Evolutionary conservation across 306 rosid genomes (phyloP).

Genomic region (Dicorynia guianensis): DNA sequence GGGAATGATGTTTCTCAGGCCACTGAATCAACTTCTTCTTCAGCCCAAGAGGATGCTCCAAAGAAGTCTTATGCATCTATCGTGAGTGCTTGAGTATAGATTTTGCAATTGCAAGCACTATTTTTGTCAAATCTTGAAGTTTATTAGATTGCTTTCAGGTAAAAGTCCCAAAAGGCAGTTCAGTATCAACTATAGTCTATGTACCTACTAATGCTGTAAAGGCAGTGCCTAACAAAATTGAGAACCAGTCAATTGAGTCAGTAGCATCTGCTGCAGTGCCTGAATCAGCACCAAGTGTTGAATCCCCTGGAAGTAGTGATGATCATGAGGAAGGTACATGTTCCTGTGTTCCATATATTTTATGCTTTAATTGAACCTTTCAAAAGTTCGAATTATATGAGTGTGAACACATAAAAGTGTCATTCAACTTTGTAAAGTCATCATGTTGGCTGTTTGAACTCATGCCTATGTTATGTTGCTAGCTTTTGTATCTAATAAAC

Average conservation of each 20-base stretch:
- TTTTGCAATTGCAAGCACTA: constrained; percentile 31
- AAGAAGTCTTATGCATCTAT: constrained; percentile 85
- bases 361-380: constrained; percentile 18
- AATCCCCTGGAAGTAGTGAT: constrained; percentile 51
- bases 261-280: constrained; percentile 51
- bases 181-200: constrained; percentile 56
- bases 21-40: constrained; percentile 47
- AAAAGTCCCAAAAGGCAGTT: constrained; percentile 65
- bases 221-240: constrained; percentile 50
- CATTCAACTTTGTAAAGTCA: constrained; percentile 13
- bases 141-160: constrained; percentile 58
- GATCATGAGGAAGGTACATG: constrained; percentile 65
- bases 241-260: constrained; percentile 45
- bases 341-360: constrained; percentile 22
- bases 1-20: constrained; percentile 57
- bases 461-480: no score
- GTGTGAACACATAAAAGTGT: not conserved
- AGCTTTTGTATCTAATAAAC: constrained; percentile 37
- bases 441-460: constrained; percentile 2
- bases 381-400: constrained; percentile 17
- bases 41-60: constrained; percentile 59
- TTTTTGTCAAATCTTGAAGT: constrained; percentile 38
- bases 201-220: constrained; percentile 60
- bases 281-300: constrained; percentile 50
- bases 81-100: constrained; percentile 50